Conservation (phyloP, 495 filamentous ascomycete species). For the Podospora anserina region DNA sequence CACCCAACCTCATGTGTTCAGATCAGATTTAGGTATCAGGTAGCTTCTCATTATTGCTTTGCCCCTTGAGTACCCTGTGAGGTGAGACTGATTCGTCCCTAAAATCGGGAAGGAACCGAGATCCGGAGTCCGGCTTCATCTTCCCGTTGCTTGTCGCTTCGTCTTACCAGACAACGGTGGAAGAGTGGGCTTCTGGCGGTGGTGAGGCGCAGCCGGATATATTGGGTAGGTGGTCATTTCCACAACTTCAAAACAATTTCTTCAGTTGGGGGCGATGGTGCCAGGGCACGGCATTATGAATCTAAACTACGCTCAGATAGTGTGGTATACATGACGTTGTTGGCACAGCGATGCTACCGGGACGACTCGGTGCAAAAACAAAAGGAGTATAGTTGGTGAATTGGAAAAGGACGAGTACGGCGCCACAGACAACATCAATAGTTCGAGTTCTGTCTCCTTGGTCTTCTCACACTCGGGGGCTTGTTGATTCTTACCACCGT, state of each 20-base stretch:
- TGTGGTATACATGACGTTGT: not conserved
- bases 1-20: too few relatives aligned
- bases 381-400: too few relatives aligned
- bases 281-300: too few relatives aligned
- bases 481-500: conserved; percentile 22
- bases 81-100: not conserved
- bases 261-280: too few relatives aligned
- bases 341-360: not conserved
- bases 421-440: not conserved
- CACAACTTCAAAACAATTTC: too few relatives aligned
- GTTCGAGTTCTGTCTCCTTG: not conserved
- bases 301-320: too few relatives aligned
- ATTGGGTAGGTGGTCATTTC: too few relatives aligned
- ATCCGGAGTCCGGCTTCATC: not conserved
- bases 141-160: not conserved
- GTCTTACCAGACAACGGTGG: not conserved
- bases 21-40: too few relatives aligned
- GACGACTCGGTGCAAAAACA: not conserved
- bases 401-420: too few relatives aligned
- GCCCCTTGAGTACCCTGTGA: not conserved
- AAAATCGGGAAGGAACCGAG: not conserved
- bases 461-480: conserved; percentile 7
- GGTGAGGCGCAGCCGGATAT: too few relatives aligned
- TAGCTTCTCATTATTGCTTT: not conserved
- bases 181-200: too few relatives aligned